Conservation (phyloP, 2,329 filamentous ascomycete species). For the Mariannaea sp. region DNA sequence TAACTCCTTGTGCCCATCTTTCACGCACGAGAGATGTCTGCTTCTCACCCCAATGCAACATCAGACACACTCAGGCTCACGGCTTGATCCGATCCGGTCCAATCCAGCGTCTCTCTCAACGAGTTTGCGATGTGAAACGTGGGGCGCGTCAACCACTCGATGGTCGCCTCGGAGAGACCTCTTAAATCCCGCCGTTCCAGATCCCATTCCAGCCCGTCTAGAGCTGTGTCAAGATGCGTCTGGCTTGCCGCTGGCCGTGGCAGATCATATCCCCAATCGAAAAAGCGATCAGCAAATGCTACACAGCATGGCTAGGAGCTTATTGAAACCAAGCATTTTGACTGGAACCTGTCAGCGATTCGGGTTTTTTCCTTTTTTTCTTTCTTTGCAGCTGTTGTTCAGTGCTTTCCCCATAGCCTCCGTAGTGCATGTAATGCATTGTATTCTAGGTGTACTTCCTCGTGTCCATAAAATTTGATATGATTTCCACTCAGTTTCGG, state of each 20-base stretch:
- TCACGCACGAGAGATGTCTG: too few species aligned
- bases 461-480: neutral
- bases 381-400: too few species aligned
- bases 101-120: neutral
- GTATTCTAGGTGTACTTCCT: neutral
- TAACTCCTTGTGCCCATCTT: too few species aligned
- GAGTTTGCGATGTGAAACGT: neutral
- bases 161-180: neutral
- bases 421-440: neutral
- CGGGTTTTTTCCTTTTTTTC: slow-evolving; percentile 4
- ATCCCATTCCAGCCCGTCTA: slow-evolving; percentile 4
- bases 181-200: neutral
- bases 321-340: slow-evolving; percentile 19
- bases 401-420: neutral
- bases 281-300: slow-evolving; percentile 15
- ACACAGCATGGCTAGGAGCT: slow-evolving; percentile 9
- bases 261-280: slow-evolving; percentile 15
- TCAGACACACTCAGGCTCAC: too few species aligned
- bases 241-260: slow-evolving; percentile 12
- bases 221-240: slow-evolving; percentile 17
- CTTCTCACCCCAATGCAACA: slow-evolving; percentile 4
- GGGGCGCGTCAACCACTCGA: slow-evolving; percentile 7
- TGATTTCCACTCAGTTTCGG: slow-evolving; percentile 4
- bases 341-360: slow-evolving; percentile 1
- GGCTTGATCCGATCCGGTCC: slow-evolving; percentile 4